Evolutionary conservation across 768 basidiomycete genomes (phyloP).

Genomic region (Lentinula sp.): DNA sequence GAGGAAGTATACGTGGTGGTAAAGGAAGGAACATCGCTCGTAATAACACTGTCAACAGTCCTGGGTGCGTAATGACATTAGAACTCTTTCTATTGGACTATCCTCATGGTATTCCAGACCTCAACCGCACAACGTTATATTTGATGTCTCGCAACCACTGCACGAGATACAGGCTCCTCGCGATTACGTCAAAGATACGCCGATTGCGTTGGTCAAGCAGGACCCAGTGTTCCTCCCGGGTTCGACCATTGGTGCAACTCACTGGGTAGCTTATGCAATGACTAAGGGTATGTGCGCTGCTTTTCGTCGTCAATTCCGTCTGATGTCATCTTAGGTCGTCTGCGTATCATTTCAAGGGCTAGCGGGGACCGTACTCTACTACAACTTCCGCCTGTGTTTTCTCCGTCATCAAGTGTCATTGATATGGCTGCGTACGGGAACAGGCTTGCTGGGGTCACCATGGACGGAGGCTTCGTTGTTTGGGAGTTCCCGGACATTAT

Average conservation of each 20-base stretch:
- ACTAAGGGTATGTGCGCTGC: slow-evolving; percentile 50
- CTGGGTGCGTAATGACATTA: slow-evolving; percentile 35
- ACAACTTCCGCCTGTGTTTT: slow-evolving; percentile 65
- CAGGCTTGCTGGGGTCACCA: slow-evolving; percentile 79
- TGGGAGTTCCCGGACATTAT: slow-evolving; percentile 83
- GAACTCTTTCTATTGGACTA: background rate
- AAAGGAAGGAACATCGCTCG: slow-evolving; percentile 28
- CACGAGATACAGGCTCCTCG: slow-evolving; percentile 71
- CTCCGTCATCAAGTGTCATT: slow-evolving; percentile 54
- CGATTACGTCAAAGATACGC: slow-evolving; percentile 82
- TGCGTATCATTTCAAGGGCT: slow-evolving; percentile 83
- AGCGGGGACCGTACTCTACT: slow-evolving; percentile 84
- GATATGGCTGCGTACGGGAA: slow-evolving; percentile 87
- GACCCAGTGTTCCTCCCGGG: slow-evolving; percentile 81
- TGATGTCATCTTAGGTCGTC: slow-evolving; percentile 45
- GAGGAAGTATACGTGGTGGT: slow-evolving; percentile 25
- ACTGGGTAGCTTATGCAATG: slow-evolving; percentile 93
- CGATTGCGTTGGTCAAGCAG: slow-evolving; percentile 83
- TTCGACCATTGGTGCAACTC: slow-evolving; percentile 84
- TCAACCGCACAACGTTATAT: slow-evolving; percentile 61
- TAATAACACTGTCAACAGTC: slow-evolving; percentile 47
- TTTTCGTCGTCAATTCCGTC: background rate
- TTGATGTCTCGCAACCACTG: slow-evolving; percentile 69
- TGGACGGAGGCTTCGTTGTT: slow-evolving; percentile 84
- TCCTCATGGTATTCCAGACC: slow-evolving; percentile 29